These are phyloP conservation scores for Noccaea caerulescens DNA, from an alignment of 345 rosid genomes.

Conservation along the genomic window DNA sequence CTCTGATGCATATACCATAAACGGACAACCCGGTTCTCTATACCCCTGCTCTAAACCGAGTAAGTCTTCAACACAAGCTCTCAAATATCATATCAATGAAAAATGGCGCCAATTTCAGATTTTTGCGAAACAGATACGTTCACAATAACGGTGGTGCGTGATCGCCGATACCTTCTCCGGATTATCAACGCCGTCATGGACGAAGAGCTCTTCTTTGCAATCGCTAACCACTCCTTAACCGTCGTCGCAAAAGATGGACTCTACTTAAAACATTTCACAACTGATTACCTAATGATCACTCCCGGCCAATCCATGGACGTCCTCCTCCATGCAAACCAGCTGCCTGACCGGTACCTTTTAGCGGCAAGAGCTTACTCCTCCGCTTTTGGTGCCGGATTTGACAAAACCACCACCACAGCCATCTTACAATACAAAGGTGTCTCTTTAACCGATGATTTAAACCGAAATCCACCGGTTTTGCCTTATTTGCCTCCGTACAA, in stretches of 20 bases:
- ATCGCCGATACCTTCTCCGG: slow-evolving; percentile 60
- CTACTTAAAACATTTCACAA: slow-evolving; percentile 59
- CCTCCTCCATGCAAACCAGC: slow-evolving; percentile 42
- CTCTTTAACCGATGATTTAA: slow-evolving; percentile 28
- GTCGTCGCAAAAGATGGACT: slow-evolving; percentile 62
- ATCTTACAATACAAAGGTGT: slow-evolving; percentile 64
- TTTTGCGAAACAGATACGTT: slow-evolving; percentile 45
- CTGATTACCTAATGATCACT: slow-evolving; percentile 57
- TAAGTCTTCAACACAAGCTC: slow-evolving; percentile 19
- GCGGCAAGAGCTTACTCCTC: slow-evolving; percentile 58
- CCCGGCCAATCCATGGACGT: slow-evolving; percentile 70
- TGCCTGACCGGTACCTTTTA: slow-evolving; percentile 60
- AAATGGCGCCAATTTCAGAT: not conserved
- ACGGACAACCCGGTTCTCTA: slow-evolving; percentile 83
- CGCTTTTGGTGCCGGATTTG: slow-evolving; percentile 63
- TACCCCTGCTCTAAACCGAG: slow-evolving; percentile 70
- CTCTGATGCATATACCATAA: slow-evolving; percentile 84
- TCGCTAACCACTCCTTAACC: slow-evolving; percentile 65
- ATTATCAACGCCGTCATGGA: slow-evolving; percentile 73
- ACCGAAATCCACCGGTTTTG: slow-evolving; percentile 47
- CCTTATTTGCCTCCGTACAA: slow-evolving; percentile 79
- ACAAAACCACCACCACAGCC: slow-evolving; percentile 83
- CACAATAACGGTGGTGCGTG: slow-evolving; percentile 42
- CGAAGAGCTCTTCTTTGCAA: slow-evolving; percentile 64
- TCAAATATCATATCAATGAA: not conserved